Base-by-base conservation (phyloP, 768 basidiomycete species). In the Naematelia aurantialba region DNA sequence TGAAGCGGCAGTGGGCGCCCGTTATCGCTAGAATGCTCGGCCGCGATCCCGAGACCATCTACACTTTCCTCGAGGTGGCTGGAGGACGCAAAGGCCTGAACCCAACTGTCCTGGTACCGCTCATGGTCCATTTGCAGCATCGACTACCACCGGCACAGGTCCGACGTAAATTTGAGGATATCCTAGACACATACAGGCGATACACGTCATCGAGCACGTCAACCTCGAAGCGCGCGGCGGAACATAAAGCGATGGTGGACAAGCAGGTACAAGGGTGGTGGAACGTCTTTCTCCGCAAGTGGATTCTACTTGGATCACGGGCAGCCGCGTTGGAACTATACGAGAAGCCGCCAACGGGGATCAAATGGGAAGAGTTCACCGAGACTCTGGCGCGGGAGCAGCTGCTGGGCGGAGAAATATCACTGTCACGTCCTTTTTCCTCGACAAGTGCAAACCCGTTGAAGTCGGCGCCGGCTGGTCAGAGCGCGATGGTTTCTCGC, bases 41-140 rank as follows among this genome's bases (percentile, higher is more conserved):
- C 21, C 52, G 27, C 34, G 34, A 19, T 21, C 34, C 30, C 24
- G 45, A 44, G n/a, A 53, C 56, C 4, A 62, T 69, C 19, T 26
- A 67, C 5, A 26, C 46, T 2, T 53, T 53, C 11, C 60, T 69
- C 31, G 26, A 67, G 45, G n/a, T 44, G 4, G 44, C 62, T 2
- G 55, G 45, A 19, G 70, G 58, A 2, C 45, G 58, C 48, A 72
- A 72, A 55, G 70, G 70, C 8, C 46, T 67, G 26, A 31, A 67
- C 47, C 70, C 70, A 14, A 52, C 58, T 3, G 39, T 69, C 11
- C 24, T 65, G 8, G 55, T 50, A 19, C 63, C 56, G 5, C 24
- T 72, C 0, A 45, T 69, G 24, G 30, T 48, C 2, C 66, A 69
- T 58, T 31, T 72, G 12, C 58, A 63, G 1, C 45, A 60, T 21